These are phyloP conservation scores for Anacardium occidentale DNA, from an alignment of 345 rosid species.

Conservation along the genomic window DNA sequence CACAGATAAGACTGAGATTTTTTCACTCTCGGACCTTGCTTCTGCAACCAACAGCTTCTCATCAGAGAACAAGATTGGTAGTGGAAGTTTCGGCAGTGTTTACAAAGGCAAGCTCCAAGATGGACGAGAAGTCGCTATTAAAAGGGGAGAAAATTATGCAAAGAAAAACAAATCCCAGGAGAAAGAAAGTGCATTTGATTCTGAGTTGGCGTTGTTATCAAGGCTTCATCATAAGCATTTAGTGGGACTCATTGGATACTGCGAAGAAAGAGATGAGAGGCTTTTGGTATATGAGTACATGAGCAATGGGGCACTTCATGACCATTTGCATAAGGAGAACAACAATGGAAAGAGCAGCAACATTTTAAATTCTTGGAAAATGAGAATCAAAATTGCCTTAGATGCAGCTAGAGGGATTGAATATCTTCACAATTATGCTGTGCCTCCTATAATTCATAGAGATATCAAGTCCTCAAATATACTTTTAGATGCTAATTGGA, in stretches of 20 bases:
- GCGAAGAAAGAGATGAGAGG: conserved; percentile 56
- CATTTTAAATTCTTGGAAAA: conserved; percentile 54
- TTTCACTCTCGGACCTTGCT: conserved; percentile 42
- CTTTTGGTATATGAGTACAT: conserved; percentile 62
- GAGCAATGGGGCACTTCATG: conserved; percentile 57
- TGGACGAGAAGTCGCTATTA: conserved; percentile 64
- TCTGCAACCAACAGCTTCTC: conserved; percentile 52
- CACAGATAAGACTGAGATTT: conserved; percentile 32
- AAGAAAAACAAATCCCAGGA: conserved; percentile 37
- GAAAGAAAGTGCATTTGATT: conserved; percentile 52
- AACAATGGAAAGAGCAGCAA: conserved; percentile 23
- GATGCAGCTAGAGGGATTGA: conserved; percentile 64
- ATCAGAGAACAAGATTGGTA: conserved; percentile 41
- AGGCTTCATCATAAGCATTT: conserved; percentile 67
- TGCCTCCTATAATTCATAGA: conserved; percentile 64
- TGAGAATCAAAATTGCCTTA: conserved; percentile 55
- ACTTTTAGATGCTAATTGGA: conserved; percentile 52
- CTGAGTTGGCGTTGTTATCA: conserved; percentile 49
- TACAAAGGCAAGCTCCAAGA: conserved; percentile 46
- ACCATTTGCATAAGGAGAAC: conserved; percentile 44
- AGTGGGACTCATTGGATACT: conserved; percentile 54
- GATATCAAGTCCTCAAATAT: conserved; percentile 76
- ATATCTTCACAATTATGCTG: conserved; percentile 61
- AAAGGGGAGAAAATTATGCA: conserved; percentile 42
- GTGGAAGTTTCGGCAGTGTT: conserved; percentile 62